Conservation (phyloP, 2,329 filamentous ascomycete genomes). For the Penicillium sp. region DNA sequence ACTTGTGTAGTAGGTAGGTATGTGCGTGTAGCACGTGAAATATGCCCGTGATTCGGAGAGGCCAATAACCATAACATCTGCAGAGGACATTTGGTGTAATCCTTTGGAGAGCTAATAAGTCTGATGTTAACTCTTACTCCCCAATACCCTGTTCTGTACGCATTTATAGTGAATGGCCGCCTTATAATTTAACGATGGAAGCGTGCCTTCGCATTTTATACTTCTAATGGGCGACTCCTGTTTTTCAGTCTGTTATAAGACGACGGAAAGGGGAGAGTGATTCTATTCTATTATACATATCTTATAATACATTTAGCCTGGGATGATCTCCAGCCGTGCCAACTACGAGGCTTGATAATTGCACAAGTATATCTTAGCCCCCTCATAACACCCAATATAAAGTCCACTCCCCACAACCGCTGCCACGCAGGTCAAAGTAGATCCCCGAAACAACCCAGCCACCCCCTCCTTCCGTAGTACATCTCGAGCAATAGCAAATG, state of each 20-base stretch:
- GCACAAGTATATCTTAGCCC: slow-evolving; percentile 27
- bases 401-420: slow-evolving; percentile 9
- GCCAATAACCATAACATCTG: not conserved
- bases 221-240: not conserved
- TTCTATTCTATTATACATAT: not conserved
- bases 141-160: not conserved
- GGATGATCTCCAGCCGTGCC: not conserved
- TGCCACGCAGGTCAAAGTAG: slow-evolving; percentile 8
- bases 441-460: slow-evolving; percentile 14
- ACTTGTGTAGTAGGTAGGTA: not conserved
- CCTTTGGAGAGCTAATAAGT: not conserved
- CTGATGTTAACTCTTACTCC: not conserved
- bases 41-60: not conserved
- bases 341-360: not conserved
- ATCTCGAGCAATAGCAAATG: slow-evolving; percentile 1
- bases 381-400: slow-evolving; percentile 15
- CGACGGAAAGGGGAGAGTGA: not conserved
- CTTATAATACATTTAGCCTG: not conserved
- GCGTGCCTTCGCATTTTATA: not conserved
- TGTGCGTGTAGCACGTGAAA: not conserved
- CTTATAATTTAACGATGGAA: not conserved
- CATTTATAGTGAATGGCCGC: not conserved
- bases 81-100: not conserved
- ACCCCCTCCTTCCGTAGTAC: slow-evolving; percentile 8
- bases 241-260: not conserved